Base-by-base conservation (phyloP, 257 asterid species). In the Ocimum tenuiflorum region DNA sequence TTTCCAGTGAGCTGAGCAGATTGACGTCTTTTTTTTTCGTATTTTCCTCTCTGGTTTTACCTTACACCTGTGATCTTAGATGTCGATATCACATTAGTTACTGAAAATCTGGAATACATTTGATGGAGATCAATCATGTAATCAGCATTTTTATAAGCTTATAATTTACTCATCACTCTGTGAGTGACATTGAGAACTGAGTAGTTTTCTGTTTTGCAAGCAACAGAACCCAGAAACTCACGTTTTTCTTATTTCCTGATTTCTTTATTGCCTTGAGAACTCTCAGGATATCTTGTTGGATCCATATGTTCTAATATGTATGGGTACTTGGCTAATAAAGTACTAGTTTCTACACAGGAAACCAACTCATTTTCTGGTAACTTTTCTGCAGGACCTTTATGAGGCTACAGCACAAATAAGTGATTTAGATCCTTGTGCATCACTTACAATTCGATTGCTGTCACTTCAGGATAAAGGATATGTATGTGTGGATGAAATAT, bases 381-480 rank as follows among this genome's bases (percentile, higher is more conserved):
- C 65, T 58, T 47, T 8, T 66, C 19, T 82, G 67, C 88, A 94
- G 97, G 92, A 90, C 68, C 69, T 88, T 46, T 88, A 88, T 19
- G 99, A 94, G 94, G 99, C 97, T 29, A 90, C 99, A 39, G 96
- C 91, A 35, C 81, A 94, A 73, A 86, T 94, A 70, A 83, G 75
- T 42, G 95, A 88, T 66, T 77, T 79, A 5, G 91, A 88, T 61
- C 91, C 96, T 73, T 94, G 95, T 75, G 73, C 81, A 9, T 80
- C 82, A 15, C 81, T 94, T 69, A 83, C 94, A 18, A 81, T 90
- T 72, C 86, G 95, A 36, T 79, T 94, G 54, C 78, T 90, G 58
- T 90, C 97, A 8, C 96, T 94, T 80, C 94, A 83, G 76, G 88
- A 84, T 76, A 90, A 77, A 81, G 79, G 73, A 8, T 72, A 73